Base-by-base conservation (phyloP, 2,329 filamentous ascomycete genomes). In the Exophiala bonariae region DNA sequence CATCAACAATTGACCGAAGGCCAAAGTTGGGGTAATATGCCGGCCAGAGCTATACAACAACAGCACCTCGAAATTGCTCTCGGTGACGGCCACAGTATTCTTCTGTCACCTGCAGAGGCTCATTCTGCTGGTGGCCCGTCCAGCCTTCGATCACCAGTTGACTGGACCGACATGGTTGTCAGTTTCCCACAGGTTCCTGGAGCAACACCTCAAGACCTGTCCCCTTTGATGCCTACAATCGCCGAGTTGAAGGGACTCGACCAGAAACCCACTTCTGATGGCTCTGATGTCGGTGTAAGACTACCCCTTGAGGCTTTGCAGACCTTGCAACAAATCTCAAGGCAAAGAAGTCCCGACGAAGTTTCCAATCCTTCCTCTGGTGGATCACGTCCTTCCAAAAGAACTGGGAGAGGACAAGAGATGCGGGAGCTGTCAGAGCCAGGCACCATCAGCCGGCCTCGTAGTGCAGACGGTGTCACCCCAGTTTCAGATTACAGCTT, bases 251-350 rank as follows among this genome's bases (percentile, higher is more conserved):
- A 47, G 44, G 49, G 41, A n/a, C 52, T 52, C 28, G 45, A 44
- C 23, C 39, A 36, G 18, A 45, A 39, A 17, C 37, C 33, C 26
- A 34, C 30, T 22, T 50, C 31, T 11, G 46, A 50, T 31, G 40
- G 54, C 17, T 69, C 65, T 7, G 69, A 71, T 32, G 55, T 73
- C 20, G 86, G 86, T 2, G 79, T 90, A 23, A 80, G 80, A 58
- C 81, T 96, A 33, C 87, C 95, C 60, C 83, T 87, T 33, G 87
- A 82, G 52, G 90, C 91, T 20, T 73, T 96, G 56, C 86, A 86
- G 40, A 91, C 88, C 3, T 77, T 96, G 11, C 85, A 89, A 40
- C 84, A 88, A 41, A 81, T 90, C 41, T 82, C 85, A 13, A 71
- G 79, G 30, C 78, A 76, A 47, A 64, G 69, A 19, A 64, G 63